Conservation (phyloP, 208 protist genomes). For the Trypanosoma platydactyli region DNA sequence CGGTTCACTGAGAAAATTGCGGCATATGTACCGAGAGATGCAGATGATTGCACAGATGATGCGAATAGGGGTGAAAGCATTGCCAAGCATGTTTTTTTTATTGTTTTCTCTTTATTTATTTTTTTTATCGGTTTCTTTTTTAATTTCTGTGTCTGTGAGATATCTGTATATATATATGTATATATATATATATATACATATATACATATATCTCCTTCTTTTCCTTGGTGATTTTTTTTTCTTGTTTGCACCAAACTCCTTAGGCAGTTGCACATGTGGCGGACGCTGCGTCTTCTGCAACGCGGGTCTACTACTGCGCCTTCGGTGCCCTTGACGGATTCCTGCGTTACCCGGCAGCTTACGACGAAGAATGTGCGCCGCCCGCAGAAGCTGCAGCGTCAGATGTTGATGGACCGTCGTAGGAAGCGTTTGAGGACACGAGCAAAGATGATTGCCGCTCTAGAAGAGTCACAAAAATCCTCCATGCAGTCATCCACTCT, state of each 20-base stretch:
- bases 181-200: slow-evolving; percentile 1
- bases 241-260: neutral
- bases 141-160: neutral
- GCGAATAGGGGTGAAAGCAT: too few species aligned
- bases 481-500: slow-evolving; percentile 30
- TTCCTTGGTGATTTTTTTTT: slow-evolving; percentile 1
- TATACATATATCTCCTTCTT: slow-evolving; percentile 13
- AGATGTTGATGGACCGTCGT: slow-evolving; percentile 42
- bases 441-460: slow-evolving; percentile 45
- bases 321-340: slow-evolving; percentile 38
- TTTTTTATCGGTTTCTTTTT: slow-evolving; percentile 3
- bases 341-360: slow-evolving; percentile 43
- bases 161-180: slow-evolving; percentile 1
- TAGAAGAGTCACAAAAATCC: slow-evolving; percentile 42
- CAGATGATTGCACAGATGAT: too few species aligned
- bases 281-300: slow-evolving; percentile 14
- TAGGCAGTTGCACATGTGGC: slow-evolving; percentile 16
- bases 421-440: slow-evolving; percentile 40
- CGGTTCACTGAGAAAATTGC: too few species aligned
- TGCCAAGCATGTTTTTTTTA: neutral
- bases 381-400: slow-evolving; percentile 30
- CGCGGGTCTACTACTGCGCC: neutral
- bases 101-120: neutral
- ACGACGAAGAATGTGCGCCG: slow-evolving; percentile 54
- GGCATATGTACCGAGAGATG: too few species aligned